Base-by-base conservation (phyloP, 2,329 filamentous ascomycete genomes). In the Endothia cerciana region DNA sequence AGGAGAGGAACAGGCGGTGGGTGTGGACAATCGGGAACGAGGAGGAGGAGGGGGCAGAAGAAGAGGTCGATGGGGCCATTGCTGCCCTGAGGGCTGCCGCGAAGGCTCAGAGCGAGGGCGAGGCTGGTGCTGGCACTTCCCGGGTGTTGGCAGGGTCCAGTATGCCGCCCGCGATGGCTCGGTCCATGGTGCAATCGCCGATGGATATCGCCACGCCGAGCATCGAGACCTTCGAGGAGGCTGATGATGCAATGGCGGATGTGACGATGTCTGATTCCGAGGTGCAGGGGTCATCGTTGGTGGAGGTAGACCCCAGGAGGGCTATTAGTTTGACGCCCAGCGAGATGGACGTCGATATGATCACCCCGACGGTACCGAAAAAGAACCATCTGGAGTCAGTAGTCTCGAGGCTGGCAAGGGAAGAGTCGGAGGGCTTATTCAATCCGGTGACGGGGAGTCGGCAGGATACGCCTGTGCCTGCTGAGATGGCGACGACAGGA, bases 1-100 rank as follows among this genome's bases (percentile, higher is more conserved):
- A 79, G 72, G 87, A 89, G 70, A 89, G 87, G 81, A 88, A 85
- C 75, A 79, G 87, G 15, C 83, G 83, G 53, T 89, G 87, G 87
- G 84, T 87, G 43, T 89, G 87, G 87, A 89, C 87, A 1, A 88
- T 90, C 55, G 85, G 83, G 22, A 68, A 64, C 2, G 81, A 82
- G 66, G 84, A 85, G 1, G 77, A 81, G 1, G 77, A 81, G 8
- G 81, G 80, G 1, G 76, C 81, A 8, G 77, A 80, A 17, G 77
- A 79, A 64, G 76, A 79, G 40, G 73, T 81, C 4, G 79, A 78
- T 43, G 81, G 78, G 0, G 80, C 81, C 2, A 74, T 82, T 25
- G 76, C 78, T 17, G 80, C 81, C 7, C 68, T 80, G 4, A 74
- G 78, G 22, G 76, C 75, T 13, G 74, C 65, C 0, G 65, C 65